Conservation (phyloP, 2,329 filamentous ascomycete species). For the Periconia macrospinosa region DNA sequence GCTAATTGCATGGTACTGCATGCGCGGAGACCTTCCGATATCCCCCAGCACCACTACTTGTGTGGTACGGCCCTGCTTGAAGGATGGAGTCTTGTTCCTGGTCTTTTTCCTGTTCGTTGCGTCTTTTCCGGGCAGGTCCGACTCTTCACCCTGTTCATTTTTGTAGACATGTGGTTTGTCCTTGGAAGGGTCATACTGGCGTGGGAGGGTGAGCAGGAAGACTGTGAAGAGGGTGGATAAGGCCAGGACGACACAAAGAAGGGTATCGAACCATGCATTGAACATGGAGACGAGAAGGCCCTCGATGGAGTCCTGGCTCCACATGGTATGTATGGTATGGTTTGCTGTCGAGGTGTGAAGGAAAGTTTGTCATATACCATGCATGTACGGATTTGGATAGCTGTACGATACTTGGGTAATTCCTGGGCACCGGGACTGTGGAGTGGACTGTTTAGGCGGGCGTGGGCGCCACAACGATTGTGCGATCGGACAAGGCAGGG, state of each 20-base stretch:
- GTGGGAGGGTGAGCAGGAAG: constrained; percentile 56
- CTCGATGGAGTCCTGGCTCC: constrained; percentile 27
- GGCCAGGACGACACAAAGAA: constrained; percentile 44
- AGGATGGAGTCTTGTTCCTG: constrained; percentile 17
- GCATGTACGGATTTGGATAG: too few species aligned
- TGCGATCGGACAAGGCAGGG: background rate
- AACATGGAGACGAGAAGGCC: constrained; percentile 26
- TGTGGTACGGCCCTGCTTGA: constrained; percentile 54
- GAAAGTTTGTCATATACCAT: too few species aligned
- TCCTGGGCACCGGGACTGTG: too few species aligned
- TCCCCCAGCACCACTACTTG: constrained; percentile 93
- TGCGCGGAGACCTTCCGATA: constrained; percentile 91
- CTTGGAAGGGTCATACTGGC: constrained; percentile 51
- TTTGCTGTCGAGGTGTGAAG: background rate
- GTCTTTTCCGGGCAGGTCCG: constrained; percentile 21
- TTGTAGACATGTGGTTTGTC: constrained; percentile 26
- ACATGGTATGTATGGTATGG: background rate
- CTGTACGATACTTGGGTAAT: too few species aligned
- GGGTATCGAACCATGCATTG: constrained; percentile 37
- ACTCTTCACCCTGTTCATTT: constrained; percentile 27
- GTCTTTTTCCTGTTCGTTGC: constrained; percentile 1
- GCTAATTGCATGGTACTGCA: constrained; percentile 97
- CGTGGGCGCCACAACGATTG: constrained; percentile 8
- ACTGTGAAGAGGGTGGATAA: constrained; percentile 53
- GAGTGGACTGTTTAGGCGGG: constrained; percentile 14